A percentile compares a stretch with the other conserved stretches of the same genome.
Conservation (phyloP, 352 stramenopile genomes). For the Phytophthora podocarpi region DNA sequence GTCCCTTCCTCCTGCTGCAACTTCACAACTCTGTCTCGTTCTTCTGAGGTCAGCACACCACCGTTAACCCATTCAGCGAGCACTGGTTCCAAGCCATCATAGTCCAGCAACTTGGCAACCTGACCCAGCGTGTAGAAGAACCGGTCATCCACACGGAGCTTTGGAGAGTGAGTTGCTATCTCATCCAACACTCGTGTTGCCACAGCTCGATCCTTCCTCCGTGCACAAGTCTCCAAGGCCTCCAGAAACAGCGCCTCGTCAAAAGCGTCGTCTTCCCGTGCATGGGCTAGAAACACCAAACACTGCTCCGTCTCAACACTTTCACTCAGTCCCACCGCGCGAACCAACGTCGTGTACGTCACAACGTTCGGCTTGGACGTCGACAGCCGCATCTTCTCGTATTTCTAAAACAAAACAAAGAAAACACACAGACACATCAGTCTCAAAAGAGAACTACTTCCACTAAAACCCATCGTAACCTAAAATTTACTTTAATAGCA, state of each 20-base stretch:
- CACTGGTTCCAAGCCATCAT: conserved; percentile 31
- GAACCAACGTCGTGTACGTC: conserved; percentile 75
- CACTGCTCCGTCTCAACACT: conserved; percentile 41
- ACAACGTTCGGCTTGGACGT: conserved; percentile 75
- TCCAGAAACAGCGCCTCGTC: conserved; percentile 70
- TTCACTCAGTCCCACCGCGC: conserved; percentile 49
- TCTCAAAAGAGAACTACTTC: neutral
- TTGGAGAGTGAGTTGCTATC: conserved; percentile 35
- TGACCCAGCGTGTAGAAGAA: conserved; percentile 52
- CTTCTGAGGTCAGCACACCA: conserved; percentile 40
- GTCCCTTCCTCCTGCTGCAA: conserved; percentile 20
- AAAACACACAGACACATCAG: neutral
- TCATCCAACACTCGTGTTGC: conserved; percentile 44
- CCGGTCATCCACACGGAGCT: conserved; percentile 50
- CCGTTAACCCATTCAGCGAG: conserved; percentile 46
- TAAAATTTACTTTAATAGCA: conserved; percentile 47
- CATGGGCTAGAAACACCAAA: conserved; percentile 52
- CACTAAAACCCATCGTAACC: neutral
- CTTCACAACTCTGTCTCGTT: conserved; percentile 30
- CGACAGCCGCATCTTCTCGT: conserved; percentile 66
- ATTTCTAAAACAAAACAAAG: conserved; percentile 40
- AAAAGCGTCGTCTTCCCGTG: conserved; percentile 54
- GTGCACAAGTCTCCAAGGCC: conserved; percentile 58
- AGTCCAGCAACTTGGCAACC: conserved; percentile 36
- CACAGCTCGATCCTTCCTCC: conserved; percentile 39